These are phyloP conservation scores for Phlegmacium glaucopus DNA, from an alignment of 768 basidiomycete genomes.

Conservation along the genomic window DNA sequence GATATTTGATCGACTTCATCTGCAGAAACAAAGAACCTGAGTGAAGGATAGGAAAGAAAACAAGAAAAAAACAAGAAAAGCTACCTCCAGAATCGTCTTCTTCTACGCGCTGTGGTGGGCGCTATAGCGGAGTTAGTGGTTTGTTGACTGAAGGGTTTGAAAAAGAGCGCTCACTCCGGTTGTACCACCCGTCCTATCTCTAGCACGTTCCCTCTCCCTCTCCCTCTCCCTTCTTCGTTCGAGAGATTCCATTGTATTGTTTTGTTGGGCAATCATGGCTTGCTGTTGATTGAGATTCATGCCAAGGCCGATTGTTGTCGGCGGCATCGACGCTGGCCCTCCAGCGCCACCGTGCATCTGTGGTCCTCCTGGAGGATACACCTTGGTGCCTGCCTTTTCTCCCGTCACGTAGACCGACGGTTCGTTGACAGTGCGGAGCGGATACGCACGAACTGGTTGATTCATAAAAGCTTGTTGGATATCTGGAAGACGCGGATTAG, in stretches of 20 bases:
- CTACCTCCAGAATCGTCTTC: conserved; percentile 69
- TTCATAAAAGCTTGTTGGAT: conserved; percentile 55
- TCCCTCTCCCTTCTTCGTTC: conserved; percentile 66
- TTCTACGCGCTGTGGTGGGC: conserved; percentile 33
- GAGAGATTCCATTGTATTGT: conserved; percentile 65
- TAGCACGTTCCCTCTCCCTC: conserved; percentile 35
- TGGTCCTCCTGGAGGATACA: conserved; percentile 32
- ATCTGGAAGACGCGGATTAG: conserved; percentile 33
- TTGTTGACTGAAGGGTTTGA: neutral
- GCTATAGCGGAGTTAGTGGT: conserved; percentile 15
- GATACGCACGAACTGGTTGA: conserved; percentile 67
- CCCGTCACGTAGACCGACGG: conserved; percentile 69
- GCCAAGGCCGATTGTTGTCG: conserved; percentile 21
- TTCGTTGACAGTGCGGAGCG: conserved; percentile 63
- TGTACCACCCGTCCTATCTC: conserved; percentile 40
- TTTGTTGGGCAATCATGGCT: conserved; percentile 72
- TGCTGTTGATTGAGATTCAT: conserved; percentile 47
- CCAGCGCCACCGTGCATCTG: conserved; percentile 29
- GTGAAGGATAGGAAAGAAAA: no score
- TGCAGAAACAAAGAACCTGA: conserved; percentile 12
- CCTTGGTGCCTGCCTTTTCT: conserved; percentile 71
- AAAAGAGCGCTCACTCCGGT: conserved; percentile 31
- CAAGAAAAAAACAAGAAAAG: no score
- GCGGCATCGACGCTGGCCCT: conserved; percentile 24
- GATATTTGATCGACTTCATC: conserved; percentile 73